Percentiles rank a stretch among this genome's conserved stretches.
phyloP scores from a whole-genome alignment of 2,329 filamentous ascomycete species.

The Botrytis fragariae region DNA sequence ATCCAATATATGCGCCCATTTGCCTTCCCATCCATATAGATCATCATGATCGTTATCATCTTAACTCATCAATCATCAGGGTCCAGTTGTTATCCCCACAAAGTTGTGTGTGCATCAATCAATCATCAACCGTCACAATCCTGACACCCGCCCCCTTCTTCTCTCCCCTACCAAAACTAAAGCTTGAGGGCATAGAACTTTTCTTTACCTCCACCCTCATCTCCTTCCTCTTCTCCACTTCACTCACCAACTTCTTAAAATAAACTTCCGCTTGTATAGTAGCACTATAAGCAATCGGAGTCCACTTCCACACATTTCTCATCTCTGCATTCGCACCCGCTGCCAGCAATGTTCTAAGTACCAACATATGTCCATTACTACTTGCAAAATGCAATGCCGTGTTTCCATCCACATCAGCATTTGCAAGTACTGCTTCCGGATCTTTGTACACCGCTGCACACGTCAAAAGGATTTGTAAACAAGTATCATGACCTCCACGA shows the following conservation, averaged over 20 bases:
- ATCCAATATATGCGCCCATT: neutral
- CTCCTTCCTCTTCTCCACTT: slow-evolving; percentile 61
- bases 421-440: slow-evolving; percentile 42
- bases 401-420: slow-evolving; percentile 71
- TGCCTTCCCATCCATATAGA: neutral
- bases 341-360: slow-evolving; percentile 71
- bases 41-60: slow-evolving; percentile 10
- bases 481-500: slow-evolving; percentile 59
- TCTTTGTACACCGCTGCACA: slow-evolving; percentile 46
- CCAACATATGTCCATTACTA: slow-evolving; percentile 75
- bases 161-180: slow-evolving; percentile 28
- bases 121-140: slow-evolving; percentile 17
- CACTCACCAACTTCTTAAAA: slow-evolving; percentile 71
- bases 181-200: neutral
- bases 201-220: slow-evolving; percentile 30
- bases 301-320: slow-evolving; percentile 77
- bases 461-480: slow-evolving; percentile 62
- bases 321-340: slow-evolving; percentile 74
- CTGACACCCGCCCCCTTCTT: slow-evolving; percentile 25
- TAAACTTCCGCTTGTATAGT: slow-evolving; percentile 84
- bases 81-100: neutral
- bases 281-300: slow-evolving; percentile 76
- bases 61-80: slow-evolving; percentile 16
- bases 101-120: slow-evolving; percentile 9
- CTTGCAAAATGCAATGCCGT: slow-evolving; percentile 85